A percentile compares a stretch with the other conserved stretches of the same genome.
Evolutionary conservation across 163 green algal genomes (phyloP).

Genomic region (Volvox carteri): DNA sequence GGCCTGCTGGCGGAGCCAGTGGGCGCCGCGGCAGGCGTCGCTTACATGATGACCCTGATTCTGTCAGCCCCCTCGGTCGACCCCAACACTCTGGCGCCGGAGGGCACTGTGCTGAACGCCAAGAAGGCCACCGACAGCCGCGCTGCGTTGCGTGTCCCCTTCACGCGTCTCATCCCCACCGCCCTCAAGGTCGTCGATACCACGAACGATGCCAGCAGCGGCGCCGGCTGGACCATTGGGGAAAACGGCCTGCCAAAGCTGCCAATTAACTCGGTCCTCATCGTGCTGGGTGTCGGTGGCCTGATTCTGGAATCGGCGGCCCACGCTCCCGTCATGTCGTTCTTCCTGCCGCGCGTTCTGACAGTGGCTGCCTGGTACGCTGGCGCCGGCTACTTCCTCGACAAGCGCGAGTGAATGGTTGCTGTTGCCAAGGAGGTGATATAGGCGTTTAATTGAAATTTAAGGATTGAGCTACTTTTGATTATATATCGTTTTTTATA

Average conservation of each 20-base stretch:
- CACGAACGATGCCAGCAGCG: slow-evolving; percentile 71
- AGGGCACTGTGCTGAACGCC: slow-evolving; percentile 73
- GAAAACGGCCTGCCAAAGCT: slow-evolving; percentile 78
- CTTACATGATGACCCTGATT: slow-evolving; percentile 81
- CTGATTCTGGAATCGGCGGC: slow-evolving; percentile 78
- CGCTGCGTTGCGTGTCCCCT: slow-evolving; percentile 75
- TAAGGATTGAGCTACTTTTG: too few species aligned
- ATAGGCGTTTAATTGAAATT: too few species aligned
- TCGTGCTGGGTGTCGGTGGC: slow-evolving; percentile 66
- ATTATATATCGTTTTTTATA: too few species aligned
- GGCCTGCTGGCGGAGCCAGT: slow-evolving; percentile 71
- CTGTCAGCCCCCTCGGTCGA: slow-evolving; percentile 74
- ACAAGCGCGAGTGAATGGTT: slow-evolving; percentile 63
- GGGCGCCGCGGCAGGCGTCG: slow-evolving; percentile 74
- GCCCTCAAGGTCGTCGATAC: slow-evolving; percentile 73
- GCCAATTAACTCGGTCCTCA: slow-evolving; percentile 76
- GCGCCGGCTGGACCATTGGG: slow-evolving; percentile 75
- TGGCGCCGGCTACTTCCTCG: slow-evolving; percentile 69
- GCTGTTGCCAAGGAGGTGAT: neutral
- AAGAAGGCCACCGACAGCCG: slow-evolving; percentile 73
- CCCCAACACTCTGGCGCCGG: slow-evolving; percentile 77
- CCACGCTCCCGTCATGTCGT: slow-evolving; percentile 75
- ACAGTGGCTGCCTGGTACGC: slow-evolving; percentile 72
- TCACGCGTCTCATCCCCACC: slow-evolving; percentile 75
- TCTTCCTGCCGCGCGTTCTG: slow-evolving; percentile 81